phyloP scores from a whole-genome alignment of 768 basidiomycete genomes.

The Boletus barrowsii region DNA sequence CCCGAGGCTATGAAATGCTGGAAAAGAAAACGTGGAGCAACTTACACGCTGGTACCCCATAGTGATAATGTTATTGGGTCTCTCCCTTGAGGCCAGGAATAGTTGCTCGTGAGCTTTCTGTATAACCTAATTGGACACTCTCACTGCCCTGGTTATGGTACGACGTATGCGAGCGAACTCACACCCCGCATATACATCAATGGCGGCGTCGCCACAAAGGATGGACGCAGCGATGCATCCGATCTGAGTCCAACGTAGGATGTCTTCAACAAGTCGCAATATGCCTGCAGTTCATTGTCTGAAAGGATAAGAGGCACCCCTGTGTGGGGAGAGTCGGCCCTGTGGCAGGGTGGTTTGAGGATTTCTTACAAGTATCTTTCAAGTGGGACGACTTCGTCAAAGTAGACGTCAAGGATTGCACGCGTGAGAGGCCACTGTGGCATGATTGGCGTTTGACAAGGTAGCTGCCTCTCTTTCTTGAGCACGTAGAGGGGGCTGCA shows the following conservation, averaged over 20 bases:
- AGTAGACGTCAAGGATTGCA: slow-evolving; percentile 44
- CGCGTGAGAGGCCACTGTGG: slow-evolving; percentile 19
- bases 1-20: neutral
- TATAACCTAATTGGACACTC: slow-evolving; percentile 44
- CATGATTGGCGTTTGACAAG: neutral
- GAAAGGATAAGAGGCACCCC: slow-evolving; percentile 1
- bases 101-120: slow-evolving; percentile 58
- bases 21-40: neutral
- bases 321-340: slow-evolving; percentile 9
- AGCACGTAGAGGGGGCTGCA: too few relatives aligned
- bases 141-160: neutral
- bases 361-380: slow-evolving; percentile 39
- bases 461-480: too few relatives aligned
- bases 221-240: slow-evolving; percentile 16
- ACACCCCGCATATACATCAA: slow-evolving; percentile 57
- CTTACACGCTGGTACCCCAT: slow-evolving; percentile 61
- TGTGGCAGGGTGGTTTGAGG: slow-evolving; percentile 17
- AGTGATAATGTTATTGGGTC: slow-evolving; percentile 58
- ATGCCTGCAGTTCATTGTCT: slow-evolving; percentile 27
- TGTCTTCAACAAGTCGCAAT: slow-evolving; percentile 38
- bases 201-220: slow-evolving; percentile 34
- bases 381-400: slow-evolving; percentile 38
- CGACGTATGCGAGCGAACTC: slow-evolving; percentile 11
- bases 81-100: slow-evolving; percentile 37
- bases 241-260: slow-evolving; percentile 44